Evolutionary conservation across 148 eudicot genomes (phyloP), one percentile per base, ranked within the genome.

Genomic region (Camellia lanceoleosa): DNA sequence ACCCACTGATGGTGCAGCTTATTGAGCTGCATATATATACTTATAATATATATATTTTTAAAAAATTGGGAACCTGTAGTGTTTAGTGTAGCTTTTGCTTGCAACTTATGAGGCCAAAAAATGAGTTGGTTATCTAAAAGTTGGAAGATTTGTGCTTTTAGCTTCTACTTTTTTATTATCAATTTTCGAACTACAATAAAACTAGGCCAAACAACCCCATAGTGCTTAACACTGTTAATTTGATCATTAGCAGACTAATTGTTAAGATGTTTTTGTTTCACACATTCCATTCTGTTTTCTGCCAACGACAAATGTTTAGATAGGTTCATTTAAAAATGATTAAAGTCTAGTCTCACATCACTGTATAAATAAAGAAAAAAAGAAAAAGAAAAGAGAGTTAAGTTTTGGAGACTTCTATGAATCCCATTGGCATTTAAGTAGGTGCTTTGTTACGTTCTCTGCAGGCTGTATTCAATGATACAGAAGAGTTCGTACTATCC

Each of bases 381-480:
- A 3, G 46, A 66, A 7, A 23, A 66, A 15, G 7, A 49, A 67
- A 46, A 30, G 30, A 23, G 30, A 67, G 69, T 41, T 67, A 0
- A 4, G 49, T 16, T 68, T 68, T 46, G 16, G 16, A 18, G 42
- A 16, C 71, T 0, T 43, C 0, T 43, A 43, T 68, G 71, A 23
- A 46, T 68, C 47, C 5, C 73, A 69, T 46, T 64, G 6, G 8
- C 43, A 64, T 64, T 9, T 23, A 76, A 62, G 63, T 23, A 10
- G 7, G 61, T 44, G 56, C 23, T 6, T 69, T 79, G 8, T 18
- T 30, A 1, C 41, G 41, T 56, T 59, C 54, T 49, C 55, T 82
- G 82, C 92, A 94, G 98, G 98, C 98, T 80, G 90, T 92, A 74
- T 94, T 94, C 75, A 92, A 79, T 70, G 89, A 85, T 78, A 89